Evolutionary conservation across 2,329 filamentous ascomycete species (phyloP).

Genomic region (Claviceps sp.): DNA sequence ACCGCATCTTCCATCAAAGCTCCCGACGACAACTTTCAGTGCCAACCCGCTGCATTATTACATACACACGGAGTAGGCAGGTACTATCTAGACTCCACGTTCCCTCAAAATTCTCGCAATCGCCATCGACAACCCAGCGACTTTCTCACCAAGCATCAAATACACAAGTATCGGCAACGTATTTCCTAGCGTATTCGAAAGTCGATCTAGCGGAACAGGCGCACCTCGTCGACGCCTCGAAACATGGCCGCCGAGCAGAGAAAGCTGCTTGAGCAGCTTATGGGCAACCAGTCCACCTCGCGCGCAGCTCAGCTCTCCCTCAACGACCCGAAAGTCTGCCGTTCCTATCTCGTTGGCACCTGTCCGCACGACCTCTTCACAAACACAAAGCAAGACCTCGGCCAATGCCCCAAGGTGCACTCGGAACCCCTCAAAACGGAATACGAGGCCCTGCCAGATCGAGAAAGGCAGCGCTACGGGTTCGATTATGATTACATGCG

Average conservation of each 20-base stretch:
- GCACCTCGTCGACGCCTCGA: background rate
- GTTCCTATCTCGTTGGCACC: conserved; percentile 82
- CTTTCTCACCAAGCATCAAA: background rate
- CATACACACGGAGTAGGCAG: too few species aligned
- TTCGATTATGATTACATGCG: conserved; percentile 97
- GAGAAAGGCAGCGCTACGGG: conserved; percentile 64
- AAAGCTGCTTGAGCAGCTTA: conserved; percentile 95
- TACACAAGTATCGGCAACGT: too few species aligned
- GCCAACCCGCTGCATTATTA: background rate
- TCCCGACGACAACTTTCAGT: background rate
- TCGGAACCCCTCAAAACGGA: conserved; percentile 79
- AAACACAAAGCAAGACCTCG: conserved; percentile 96
- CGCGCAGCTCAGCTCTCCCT: conserved; percentile 74
- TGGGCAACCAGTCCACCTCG: conserved; percentile 61
- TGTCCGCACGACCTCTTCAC: conserved; percentile 99
- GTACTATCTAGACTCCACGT: background rate
- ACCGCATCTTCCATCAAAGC: background rate
- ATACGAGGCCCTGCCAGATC: conserved; percentile 60
- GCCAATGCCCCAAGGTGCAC: conserved; percentile 78
- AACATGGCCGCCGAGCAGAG: conserved; percentile 91
- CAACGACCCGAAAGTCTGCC: conserved; percentile 86
- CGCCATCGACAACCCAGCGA: background rate
- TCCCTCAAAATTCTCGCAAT: background rate
- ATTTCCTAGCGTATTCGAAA: too few species aligned
- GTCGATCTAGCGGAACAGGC: background rate